These are phyloP conservation scores for Kazachstania kunashirensis DNA, from an alignment of 805 yeast genomes.

Conservation along the genomic window DNA sequence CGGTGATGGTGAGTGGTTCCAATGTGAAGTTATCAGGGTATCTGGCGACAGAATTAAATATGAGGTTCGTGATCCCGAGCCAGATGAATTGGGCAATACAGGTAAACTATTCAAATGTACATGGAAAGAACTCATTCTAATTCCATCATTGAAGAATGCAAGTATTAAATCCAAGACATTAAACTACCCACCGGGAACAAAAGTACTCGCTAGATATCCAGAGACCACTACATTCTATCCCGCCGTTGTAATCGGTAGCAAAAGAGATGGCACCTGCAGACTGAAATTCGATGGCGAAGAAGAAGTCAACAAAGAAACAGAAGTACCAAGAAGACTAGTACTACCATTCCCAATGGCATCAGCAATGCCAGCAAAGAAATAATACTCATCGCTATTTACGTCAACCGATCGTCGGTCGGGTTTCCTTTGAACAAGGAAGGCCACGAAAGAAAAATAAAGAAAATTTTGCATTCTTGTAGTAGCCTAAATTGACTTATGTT, in stretches of 20 bases:
- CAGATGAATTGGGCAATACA: constrained; percentile 83
- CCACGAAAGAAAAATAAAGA: too few species aligned
- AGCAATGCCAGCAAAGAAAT: constrained; percentile 17
- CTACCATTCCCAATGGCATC: constrained; percentile 52
- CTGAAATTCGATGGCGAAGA: constrained; percentile 93
- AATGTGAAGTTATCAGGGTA: constrained; percentile 76
- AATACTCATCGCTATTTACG: constrained; percentile 2
- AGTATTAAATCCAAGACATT: constrained; percentile 25
- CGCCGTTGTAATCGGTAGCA: constrained; percentile 77
- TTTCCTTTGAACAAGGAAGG: too few species aligned
- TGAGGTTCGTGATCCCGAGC: constrained; percentile 96
- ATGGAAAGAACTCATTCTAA: constrained; percentile 67
- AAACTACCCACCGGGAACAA: constrained; percentile 63
- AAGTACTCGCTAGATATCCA: constrained; percentile 88
- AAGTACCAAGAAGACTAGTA: constrained; percentile 77
- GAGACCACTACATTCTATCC: constrained; percentile 96
- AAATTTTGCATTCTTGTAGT: too few species aligned
- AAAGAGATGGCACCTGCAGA: constrained; percentile 65
- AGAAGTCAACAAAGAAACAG: constrained; percentile 90
- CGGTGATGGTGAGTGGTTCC: constrained; percentile 83
- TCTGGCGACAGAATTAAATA: constrained; percentile 64
- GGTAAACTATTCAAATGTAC: constrained; percentile 79
- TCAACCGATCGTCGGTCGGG: too few species aligned
- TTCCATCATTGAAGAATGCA: constrained; percentile 42
- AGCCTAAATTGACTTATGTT: too few species aligned